Evolutionary conservation across 2,329 filamentous ascomycete genomes (phyloP).

Genomic region (Eutypa lata): DNA sequence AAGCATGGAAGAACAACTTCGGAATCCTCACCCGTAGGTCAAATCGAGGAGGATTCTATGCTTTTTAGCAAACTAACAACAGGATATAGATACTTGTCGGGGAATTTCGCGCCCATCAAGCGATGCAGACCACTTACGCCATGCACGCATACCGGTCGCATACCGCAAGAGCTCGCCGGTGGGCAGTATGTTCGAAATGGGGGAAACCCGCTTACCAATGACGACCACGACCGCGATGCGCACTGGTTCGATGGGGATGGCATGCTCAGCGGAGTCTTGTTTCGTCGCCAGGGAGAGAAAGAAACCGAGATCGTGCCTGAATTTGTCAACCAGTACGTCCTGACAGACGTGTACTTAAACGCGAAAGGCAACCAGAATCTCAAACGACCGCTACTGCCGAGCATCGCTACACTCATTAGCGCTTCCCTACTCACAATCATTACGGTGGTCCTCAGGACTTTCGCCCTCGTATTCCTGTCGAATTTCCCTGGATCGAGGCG

Average conservation of each 20-base stretch:
- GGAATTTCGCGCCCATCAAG: slow-evolving; percentile 68
- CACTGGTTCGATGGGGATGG: slow-evolving; percentile 77
- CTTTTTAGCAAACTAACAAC: slow-evolving; percentile 1
- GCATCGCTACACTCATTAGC: slow-evolving; percentile 65
- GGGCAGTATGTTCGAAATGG: slow-evolving; percentile 73
- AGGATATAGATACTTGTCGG: slow-evolving; percentile 52
- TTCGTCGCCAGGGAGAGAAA: slow-evolving; percentile 39
- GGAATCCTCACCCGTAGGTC: slow-evolving; percentile 25
- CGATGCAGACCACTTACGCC: slow-evolving; percentile 51
- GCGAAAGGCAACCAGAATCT: slow-evolving; percentile 44
- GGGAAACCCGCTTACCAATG: slow-evolving; percentile 63
- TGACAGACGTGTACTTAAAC: slow-evolving; percentile 64
- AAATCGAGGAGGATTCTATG: neutral
- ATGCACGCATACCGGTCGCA: slow-evolving; percentile 54
- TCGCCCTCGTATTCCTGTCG: slow-evolving; percentile 56
- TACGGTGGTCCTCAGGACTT: slow-evolving; percentile 51
- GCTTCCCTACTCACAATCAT: slow-evolving; percentile 49
- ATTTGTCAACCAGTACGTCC: slow-evolving; percentile 67
- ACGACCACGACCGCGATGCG: slow-evolving; percentile 57
- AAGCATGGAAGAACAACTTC: slow-evolving; percentile 15
- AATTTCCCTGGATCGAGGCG: slow-evolving; percentile 53
- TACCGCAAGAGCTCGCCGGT: slow-evolving; percentile 63
- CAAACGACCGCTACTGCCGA: slow-evolving; percentile 59
- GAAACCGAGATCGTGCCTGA: slow-evolving; percentile 48
- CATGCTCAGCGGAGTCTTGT: slow-evolving; percentile 68